Percentiles rank a stretch among this genome's conserved stretches.
Conservation (phyloP, 257 asterid species). For the Nicotiana knightiana region DNA sequence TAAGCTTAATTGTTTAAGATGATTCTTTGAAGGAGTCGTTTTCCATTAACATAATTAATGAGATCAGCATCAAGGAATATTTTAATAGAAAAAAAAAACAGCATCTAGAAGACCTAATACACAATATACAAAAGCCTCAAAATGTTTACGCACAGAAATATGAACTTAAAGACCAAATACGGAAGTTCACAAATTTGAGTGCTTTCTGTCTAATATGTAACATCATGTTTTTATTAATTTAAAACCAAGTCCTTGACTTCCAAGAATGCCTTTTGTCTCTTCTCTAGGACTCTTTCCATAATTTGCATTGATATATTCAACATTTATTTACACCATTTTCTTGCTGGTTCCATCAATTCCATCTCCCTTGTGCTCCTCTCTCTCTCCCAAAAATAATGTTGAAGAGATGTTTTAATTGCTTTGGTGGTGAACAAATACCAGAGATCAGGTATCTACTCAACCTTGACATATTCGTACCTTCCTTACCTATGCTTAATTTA, state of each 20-base stretch:
- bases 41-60: neutral
- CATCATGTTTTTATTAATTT: neutral
- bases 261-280: slow-evolving; percentile 6
- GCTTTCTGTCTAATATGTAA: neutral
- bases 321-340: neutral
- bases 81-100: no score
- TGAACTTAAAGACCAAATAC: neutral
- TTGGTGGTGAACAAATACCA: slow-evolving; percentile 4
- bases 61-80: neutral
- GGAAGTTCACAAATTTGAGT: neutral
- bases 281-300: neutral
- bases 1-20: neutral
- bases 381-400: slow-evolving; percentile 12
- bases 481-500: neutral
- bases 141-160: neutral
- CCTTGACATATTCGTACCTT: neutral
- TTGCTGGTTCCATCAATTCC: neutral
- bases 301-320: slow-evolving; percentile 7
- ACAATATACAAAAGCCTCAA: no score
- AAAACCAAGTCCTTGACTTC: neutral
- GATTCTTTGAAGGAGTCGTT: neutral
- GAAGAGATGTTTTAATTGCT: slow-evolving; percentile 24
- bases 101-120: no score
- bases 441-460: slow-evolving; percentile 10
- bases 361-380: neutral